Evolutionary conservation across 768 basidiomycete species (phyloP).

Genomic region (Tricholoma sp.): DNA sequence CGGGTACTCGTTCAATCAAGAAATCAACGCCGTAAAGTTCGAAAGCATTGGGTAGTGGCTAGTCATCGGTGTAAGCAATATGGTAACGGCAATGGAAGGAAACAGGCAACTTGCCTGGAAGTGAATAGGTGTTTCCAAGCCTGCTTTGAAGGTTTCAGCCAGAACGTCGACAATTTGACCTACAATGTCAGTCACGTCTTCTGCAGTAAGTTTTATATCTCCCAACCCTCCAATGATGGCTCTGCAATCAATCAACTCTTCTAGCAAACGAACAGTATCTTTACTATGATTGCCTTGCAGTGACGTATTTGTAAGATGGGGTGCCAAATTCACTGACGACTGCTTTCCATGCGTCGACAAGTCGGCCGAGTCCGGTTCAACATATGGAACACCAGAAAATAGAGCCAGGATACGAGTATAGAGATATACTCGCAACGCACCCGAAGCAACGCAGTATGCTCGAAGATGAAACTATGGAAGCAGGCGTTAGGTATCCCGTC

Average conservation of each 20-base stretch:
- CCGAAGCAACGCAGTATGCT: conserved; percentile 77
- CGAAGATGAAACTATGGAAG: conserved; percentile 85
- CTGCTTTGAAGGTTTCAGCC: conserved; percentile 83
- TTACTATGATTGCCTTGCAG: conserved; percentile 69
- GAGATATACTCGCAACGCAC: conserved; percentile 75
- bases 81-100: background rate
- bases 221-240: conserved; percentile 32
- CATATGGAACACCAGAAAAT: conserved; percentile 77
- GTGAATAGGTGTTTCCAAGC: conserved; percentile 72
- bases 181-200: conserved; percentile 43
- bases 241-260: conserved; percentile 69
- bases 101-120: conserved; percentile 59
- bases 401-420: conserved; percentile 82
- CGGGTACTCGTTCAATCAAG: conserved; percentile 50
- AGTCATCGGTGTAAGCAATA: conserved; percentile 2
- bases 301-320: conserved; percentile 92
- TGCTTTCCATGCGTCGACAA: conserved; percentile 18
- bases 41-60: conserved; percentile 89
- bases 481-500: background rate
- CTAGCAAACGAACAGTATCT: conserved; percentile 68
- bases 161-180: conserved; percentile 61
- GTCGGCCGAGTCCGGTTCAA: conserved; percentile 30
- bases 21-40: conserved; percentile 96
- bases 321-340: conserved; percentile 44
- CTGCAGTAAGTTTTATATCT: conserved; percentile 20